phyloP scores from a whole-genome alignment of 2,329 filamentous ascomycete species.

The Sarocladium strictum region DNA sequence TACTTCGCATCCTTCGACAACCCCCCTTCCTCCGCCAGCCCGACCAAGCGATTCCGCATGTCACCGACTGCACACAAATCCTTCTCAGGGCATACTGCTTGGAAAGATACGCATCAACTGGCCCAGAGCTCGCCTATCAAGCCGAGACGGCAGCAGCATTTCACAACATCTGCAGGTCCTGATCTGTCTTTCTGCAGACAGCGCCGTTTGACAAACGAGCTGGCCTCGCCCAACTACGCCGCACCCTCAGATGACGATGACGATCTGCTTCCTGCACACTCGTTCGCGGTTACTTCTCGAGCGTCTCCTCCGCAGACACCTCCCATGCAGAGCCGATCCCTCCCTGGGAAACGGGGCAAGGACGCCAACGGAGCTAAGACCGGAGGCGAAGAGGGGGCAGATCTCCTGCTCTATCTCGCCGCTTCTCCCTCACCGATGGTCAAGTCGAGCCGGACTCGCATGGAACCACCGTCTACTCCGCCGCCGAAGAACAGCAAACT shows the following conservation, averaged over 20 bases:
- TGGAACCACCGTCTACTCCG: constrained; percentile 70
- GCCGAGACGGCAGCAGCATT: constrained; percentile 66
- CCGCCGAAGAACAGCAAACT: constrained; percentile 55
- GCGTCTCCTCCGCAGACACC: constrained; percentile 85
- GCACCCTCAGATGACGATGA: constrained; percentile 75
- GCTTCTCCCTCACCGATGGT: constrained; percentile 85
- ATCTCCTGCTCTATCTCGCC: constrained; percentile 76
- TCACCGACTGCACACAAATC: constrained; percentile 57
- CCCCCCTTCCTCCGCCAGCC: constrained; percentile 48
- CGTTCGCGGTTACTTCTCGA: constrained; percentile 59
- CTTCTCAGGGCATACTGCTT: constrained; percentile 51
- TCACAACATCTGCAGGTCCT: constrained; percentile 64
- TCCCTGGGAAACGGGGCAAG: constrained; percentile 34
- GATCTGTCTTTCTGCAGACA: constrained; percentile 74
- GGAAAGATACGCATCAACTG: constrained; percentile 72
- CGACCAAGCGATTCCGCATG: constrained; percentile 62
- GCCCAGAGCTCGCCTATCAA: constrained; percentile 85
- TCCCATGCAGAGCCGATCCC: constrained; percentile 54
- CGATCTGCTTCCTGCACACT: constrained; percentile 69
- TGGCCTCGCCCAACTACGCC: constrained; percentile 54
- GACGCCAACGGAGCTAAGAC: constrained; percentile 46
- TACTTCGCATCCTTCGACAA: constrained; percentile 55
- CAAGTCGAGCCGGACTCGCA: constrained; percentile 37
- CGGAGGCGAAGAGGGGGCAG: constrained; percentile 69
- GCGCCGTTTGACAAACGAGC: constrained; percentile 60